These are phyloP conservation scores for Begonia loranthoides DNA, from an alignment of 306 rosid genomes.

Conservation along the genomic window DNA sequence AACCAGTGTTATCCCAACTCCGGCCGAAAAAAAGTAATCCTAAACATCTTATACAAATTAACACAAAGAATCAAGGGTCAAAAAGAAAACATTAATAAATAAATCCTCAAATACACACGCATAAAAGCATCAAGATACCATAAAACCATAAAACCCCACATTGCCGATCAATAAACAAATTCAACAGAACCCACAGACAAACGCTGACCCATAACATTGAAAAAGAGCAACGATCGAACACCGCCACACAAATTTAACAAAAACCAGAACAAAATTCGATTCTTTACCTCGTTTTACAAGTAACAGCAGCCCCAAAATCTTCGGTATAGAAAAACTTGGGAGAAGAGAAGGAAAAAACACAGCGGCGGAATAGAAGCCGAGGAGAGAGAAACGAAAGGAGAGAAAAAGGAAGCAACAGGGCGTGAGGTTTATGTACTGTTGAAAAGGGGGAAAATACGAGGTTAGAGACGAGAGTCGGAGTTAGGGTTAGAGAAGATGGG, in stretches of 20 bases:
- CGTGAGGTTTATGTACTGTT: not conserved
- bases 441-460: conserved; percentile 3
- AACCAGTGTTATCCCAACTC: no score
- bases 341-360: not conserved
- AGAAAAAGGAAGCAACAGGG: conserved; percentile 13
- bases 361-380: conserved; percentile 1
- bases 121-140: no score
- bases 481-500: conserved; percentile 25
- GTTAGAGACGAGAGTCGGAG: conserved; percentile 7
- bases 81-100: conserved; percentile 12
- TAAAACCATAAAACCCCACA: not conserved
- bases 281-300: conserved; percentile 20
- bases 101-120: not conserved
- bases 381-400: conserved; percentile 2
- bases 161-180: conserved; percentile 6
- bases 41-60: no score
- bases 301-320: not conserved
- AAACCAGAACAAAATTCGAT: conserved; percentile 1
- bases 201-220: conserved; percentile 9
- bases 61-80: no score
- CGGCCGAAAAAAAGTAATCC: no score
- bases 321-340: conserved; percentile 3
- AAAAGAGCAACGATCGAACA: conserved; percentile 5
- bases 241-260: not conserved
- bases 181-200: not conserved